Percentiles rank a stretch among this genome's conserved stretches.
Evolutionary conservation across 164 flowering plant species (phyloP).

Genomic region (Malania oleifera): DNA sequence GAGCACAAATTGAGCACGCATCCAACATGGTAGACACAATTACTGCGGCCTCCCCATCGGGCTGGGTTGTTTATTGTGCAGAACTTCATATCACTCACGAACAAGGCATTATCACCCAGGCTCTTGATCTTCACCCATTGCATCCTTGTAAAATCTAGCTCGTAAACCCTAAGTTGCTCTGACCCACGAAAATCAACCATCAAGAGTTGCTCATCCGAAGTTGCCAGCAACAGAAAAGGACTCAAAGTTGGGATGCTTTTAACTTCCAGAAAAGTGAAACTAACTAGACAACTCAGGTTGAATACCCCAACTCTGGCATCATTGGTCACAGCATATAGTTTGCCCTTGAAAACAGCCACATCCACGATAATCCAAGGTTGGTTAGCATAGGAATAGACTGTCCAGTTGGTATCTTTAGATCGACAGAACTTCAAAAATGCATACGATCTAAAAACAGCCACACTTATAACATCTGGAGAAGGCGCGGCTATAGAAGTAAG

Average conservation of each 20-base stretch:
- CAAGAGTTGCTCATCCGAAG: constrained; percentile 1
- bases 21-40: constrained; percentile 3
- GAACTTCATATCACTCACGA: not conserved
- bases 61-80: not conserved
- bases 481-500: not conserved
- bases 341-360: constrained; percentile 12
- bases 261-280: not conserved
- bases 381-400: not conserved
- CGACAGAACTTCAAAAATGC: not conserved
- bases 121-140: constrained; percentile 2
- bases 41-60: constrained; percentile 8
- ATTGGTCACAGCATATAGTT: not conserved
- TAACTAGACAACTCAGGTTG: not conserved
- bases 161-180: not conserved
- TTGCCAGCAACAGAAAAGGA: not conserved
- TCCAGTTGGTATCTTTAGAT: not conserved
- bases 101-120: constrained; percentile 9
- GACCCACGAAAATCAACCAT: not conserved
- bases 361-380: constrained; percentile 1
- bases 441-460: not conserved
- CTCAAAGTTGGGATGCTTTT: not conserved
- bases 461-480: not conserved
- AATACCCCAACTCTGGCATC: constrained; percentile 1
- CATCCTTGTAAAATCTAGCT: constrained; percentile 5
- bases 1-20: not conserved